Evolutionary conservation across 331 rosid genomes (phyloP).

Genomic region (Spiraea crenata): DNA sequence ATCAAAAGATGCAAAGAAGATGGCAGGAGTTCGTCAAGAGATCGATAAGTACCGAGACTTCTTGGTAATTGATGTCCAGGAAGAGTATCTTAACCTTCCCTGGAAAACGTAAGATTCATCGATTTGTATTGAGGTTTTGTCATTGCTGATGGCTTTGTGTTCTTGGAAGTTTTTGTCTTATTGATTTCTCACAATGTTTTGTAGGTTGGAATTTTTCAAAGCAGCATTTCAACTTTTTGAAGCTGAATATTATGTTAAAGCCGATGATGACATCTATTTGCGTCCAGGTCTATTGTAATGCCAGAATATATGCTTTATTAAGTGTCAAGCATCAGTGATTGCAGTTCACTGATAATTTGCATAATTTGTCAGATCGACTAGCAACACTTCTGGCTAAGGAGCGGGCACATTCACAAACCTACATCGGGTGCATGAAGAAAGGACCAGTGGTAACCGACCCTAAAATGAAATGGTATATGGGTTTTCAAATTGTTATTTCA

Average conservation of each 20-base stretch:
- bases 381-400: constrained; percentile 40
- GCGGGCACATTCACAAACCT: constrained; percentile 29
- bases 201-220: constrained; percentile 37
- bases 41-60: constrained; percentile 40
- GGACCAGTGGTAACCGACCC: constrained; percentile 43
- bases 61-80: constrained; percentile 32
- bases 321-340: background rate
- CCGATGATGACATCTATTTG: constrained; percentile 38
- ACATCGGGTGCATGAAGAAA: constrained; percentile 52
- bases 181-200: constrained; percentile 4
- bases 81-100: constrained; percentile 32
- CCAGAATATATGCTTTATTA: background rate
- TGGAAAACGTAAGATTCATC: constrained; percentile 27
- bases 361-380: constrained; percentile 30
- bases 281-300: constrained; percentile 32
- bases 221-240: constrained; percentile 34
- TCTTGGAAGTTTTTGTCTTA: constrained; percentile 9
- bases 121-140: background rate
- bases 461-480: constrained; percentile 30
- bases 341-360: background rate
- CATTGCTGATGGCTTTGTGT: background rate
- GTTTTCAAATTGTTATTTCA: background rate
- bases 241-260: constrained; percentile 44
- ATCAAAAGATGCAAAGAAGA: constrained; percentile 29
- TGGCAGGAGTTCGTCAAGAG: constrained; percentile 28